phyloP scores from a whole-genome alignment of 2,329 filamentous ascomycete species.

The Pestalotiopsis sp. region DNA sequence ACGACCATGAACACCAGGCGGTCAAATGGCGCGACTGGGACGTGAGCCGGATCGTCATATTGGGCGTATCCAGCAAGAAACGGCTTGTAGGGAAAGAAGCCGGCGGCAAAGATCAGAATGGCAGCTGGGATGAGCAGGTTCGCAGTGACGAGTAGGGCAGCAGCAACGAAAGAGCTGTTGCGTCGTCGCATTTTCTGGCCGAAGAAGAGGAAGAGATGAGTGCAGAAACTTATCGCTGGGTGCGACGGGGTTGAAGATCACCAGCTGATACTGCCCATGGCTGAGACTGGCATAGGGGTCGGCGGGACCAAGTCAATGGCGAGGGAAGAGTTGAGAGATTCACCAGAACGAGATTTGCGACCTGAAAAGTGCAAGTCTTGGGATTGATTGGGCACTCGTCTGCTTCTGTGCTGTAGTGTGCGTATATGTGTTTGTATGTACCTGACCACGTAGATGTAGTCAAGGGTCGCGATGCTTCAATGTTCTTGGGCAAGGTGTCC shows the following conservation, averaged over 20 bases:
- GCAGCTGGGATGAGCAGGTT: slow-evolving; percentile 80
- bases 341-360: background rate
- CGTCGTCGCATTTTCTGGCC: slow-evolving; percentile 16
- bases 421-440: too few species aligned
- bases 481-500: too few species aligned
- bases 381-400: background rate
- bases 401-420: background rate
- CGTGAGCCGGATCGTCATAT: slow-evolving; percentile 61
- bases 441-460: too few species aligned
- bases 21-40: slow-evolving; percentile 76
- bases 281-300: background rate
- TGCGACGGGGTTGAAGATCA: background rate
- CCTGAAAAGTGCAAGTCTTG: background rate
- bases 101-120: slow-evolving; percentile 77
- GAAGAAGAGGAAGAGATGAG: background rate
- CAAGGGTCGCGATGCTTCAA: too few species aligned
- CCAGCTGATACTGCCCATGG: background rate
- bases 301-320: background rate
- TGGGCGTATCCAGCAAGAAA: slow-evolving; percentile 83
- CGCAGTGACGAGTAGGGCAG: slow-evolving; percentile 61
- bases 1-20: slow-evolving; percentile 97
- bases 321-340: background rate
- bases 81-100: slow-evolving; percentile 98
- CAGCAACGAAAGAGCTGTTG: slow-evolving; percentile 31
- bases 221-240: background rate